Evolutionary conservation across 2,329 filamentous ascomycete genomes (phyloP).

Genomic region (Cadophora gregata): DNA sequence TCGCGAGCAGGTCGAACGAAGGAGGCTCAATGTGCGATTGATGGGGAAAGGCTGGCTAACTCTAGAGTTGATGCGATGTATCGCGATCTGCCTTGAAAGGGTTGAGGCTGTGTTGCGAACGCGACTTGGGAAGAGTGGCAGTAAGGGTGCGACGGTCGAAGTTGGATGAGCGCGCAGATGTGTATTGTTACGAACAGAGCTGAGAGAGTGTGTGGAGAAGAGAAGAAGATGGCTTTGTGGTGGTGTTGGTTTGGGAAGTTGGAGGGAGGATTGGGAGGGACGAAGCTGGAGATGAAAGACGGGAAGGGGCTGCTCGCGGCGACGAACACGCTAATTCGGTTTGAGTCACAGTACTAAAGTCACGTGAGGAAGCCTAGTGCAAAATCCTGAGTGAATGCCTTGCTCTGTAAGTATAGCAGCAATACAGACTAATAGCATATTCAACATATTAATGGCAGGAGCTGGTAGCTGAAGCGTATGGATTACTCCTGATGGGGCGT

Average conservation of each 20-base stretch:
- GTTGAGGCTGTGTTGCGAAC: constrained; percentile 38
- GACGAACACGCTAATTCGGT: not conserved
- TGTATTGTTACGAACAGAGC: constrained; percentile 19
- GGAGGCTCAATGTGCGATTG: constrained; percentile 33
- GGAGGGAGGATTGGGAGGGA: constrained; percentile 13
- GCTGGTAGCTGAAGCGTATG: not conserved
- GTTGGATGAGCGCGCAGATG: constrained; percentile 38
- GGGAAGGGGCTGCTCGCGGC: constrained; percentile 7
- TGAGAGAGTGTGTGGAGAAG: constrained; percentile 32
- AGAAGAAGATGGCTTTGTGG: constrained; percentile 31
- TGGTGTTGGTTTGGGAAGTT: constrained; percentile 19
- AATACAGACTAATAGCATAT: not conserved
- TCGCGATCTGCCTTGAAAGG: constrained; percentile 32
- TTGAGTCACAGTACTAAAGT: constrained; percentile 5
- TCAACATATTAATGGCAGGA: not conserved
- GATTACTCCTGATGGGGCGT: not conserved
- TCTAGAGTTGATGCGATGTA: constrained; percentile 36
- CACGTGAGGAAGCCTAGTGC: constrained; percentile 6
- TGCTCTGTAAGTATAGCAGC: not conserved
- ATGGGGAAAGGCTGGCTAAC: constrained; percentile 40
- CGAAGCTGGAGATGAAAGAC: not conserved
- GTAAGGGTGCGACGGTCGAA: constrained; percentile 37
- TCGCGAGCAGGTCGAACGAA: constrained; percentile 37
- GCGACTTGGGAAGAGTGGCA: constrained; percentile 37
- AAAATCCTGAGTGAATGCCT: not conserved